Percentiles rank a stretch among this genome's conserved stretches.
Conservation (phyloP, 257 asterid species). For the Osmanthus fragrans region DNA sequence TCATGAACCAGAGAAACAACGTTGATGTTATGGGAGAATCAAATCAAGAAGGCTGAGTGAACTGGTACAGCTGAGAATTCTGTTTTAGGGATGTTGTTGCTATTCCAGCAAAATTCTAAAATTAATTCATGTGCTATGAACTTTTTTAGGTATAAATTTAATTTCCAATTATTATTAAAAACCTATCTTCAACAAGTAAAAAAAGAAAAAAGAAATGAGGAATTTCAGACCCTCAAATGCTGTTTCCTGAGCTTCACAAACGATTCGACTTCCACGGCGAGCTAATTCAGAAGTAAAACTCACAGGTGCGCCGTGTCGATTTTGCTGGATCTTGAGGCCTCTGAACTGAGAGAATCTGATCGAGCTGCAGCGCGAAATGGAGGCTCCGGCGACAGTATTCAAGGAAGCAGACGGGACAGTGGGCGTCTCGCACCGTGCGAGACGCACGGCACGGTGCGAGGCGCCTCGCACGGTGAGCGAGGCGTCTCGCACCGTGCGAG, state of each 20-base stretch:
- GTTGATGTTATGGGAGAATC: neutral
- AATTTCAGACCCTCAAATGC: conserved; percentile 56
- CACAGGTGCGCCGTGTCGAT: conserved; percentile 43
- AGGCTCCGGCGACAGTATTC: too few relatives aligned
- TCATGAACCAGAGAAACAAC: neutral
- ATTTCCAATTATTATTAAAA: neutral
- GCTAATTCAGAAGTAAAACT: conserved; percentile 36
- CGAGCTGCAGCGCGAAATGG: too few relatives aligned
- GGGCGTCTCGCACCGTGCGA: too few relatives aligned
- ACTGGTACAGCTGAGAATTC: neutral
- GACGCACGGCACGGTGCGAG: too few relatives aligned
- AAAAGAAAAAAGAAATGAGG: neutral
- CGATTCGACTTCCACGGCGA: conserved; percentile 52
- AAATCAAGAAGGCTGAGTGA: neutral
- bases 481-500: too few relatives aligned
- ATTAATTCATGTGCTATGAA: neutral
- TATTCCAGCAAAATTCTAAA: neutral
- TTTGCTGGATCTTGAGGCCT: conserved; percentile 64
- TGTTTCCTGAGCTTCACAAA: conserved; percentile 78
- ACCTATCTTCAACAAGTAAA: neutral
- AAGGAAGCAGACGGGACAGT: too few relatives aligned
- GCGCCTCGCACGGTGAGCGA: too few relatives aligned
- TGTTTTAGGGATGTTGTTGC: neutral
- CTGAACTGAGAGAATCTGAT: too few relatives aligned
- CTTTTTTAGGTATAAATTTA: neutral